Percentiles rank a stretch among this genome's conserved stretches.
Conservation (phyloP, 768 basidiomycete species). For the Naganishia friedmannii region DNA sequence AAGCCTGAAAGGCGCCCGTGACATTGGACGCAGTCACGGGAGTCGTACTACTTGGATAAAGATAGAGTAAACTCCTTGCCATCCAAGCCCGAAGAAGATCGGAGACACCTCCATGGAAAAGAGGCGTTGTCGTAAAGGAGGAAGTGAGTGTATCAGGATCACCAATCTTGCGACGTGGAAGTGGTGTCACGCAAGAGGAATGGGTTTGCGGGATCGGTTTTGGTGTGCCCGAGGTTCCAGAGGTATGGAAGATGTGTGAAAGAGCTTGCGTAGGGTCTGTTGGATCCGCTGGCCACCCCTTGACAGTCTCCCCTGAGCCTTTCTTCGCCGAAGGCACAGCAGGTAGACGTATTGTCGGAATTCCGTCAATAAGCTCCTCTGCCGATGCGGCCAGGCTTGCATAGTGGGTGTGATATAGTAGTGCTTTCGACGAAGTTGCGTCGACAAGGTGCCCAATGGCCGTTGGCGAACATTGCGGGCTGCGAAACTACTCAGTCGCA, state of each 20-base stretch:
- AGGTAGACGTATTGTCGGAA: constrained; percentile 25
- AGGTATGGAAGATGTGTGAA: constrained; percentile 55
- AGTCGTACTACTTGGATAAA: constrained; percentile 56
- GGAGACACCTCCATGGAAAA: constrained; percentile 55
- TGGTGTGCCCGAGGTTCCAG: constrained; percentile 59
- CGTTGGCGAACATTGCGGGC: constrained; percentile 53
- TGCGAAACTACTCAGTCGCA: constrained; percentile 16
- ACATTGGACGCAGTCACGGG: constrained; percentile 58
- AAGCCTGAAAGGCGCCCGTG: constrained; percentile 52
- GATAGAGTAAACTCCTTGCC: constrained; percentile 54
- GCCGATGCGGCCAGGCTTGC: constrained; percentile 49
- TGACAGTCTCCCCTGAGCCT: constrained; percentile 35
- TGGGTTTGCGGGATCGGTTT: constrained; percentile 53
- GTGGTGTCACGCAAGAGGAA: constrained; percentile 46
- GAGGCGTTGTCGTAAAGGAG: constrained; percentile 57
- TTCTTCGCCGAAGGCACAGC: background rate
- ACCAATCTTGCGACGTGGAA: constrained; percentile 45
- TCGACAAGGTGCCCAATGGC: constrained; percentile 56
- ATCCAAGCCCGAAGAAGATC: constrained; percentile 57
- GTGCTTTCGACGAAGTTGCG: constrained; percentile 51
- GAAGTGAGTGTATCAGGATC: constrained; percentile 32
- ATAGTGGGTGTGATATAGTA: constrained; percentile 55
- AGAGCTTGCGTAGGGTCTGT: constrained; percentile 19
- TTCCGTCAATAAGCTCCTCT: constrained; percentile 11
- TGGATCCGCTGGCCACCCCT: constrained; percentile 16